Conservation (phyloP, 148 eudicot species). For the Vaccinium vitisidaea region DNA sequence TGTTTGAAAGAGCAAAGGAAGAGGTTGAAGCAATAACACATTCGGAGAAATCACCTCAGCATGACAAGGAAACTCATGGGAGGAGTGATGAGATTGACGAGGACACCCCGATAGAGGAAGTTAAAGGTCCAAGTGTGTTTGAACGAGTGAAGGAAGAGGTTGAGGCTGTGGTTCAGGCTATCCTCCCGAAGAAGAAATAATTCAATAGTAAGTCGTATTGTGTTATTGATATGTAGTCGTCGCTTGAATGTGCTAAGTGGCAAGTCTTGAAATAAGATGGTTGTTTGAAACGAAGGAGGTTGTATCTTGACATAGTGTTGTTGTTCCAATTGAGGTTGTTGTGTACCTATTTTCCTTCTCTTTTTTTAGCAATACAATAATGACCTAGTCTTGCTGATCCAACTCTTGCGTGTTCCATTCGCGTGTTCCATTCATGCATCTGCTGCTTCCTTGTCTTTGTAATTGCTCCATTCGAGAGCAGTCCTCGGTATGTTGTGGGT, state of each 20-base stretch:
- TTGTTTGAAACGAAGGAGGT: not conserved
- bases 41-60: constrained; percentile 37
- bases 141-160: constrained; percentile 84
- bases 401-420: not conserved
- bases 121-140: constrained; percentile 71
- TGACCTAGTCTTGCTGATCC: not conserved
- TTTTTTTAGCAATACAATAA: not conserved
- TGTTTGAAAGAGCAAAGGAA: constrained; percentile 43
- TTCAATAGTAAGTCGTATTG: not conserved
- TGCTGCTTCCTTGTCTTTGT: constrained; percentile 3
- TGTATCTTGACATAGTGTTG: not conserved
- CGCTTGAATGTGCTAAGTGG: not conserved
- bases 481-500: not conserved
- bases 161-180: constrained; percentile 66
- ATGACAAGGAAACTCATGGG: constrained; percentile 86
- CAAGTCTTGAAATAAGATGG: not conserved
- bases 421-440: not conserved
- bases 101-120: constrained; percentile 51
- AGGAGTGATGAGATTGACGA: constrained; percentile 75
- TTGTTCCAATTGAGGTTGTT: not conserved
- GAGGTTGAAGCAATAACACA: constrained; percentile 31
- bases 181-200: constrained; percentile 56
- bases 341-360: not conserved
- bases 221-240: not conserved
- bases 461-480: not conserved